phyloP scores from a whole-genome alignment of 768 basidiomycete genomes.

The Asterophora lycoperdoides region DNA sequence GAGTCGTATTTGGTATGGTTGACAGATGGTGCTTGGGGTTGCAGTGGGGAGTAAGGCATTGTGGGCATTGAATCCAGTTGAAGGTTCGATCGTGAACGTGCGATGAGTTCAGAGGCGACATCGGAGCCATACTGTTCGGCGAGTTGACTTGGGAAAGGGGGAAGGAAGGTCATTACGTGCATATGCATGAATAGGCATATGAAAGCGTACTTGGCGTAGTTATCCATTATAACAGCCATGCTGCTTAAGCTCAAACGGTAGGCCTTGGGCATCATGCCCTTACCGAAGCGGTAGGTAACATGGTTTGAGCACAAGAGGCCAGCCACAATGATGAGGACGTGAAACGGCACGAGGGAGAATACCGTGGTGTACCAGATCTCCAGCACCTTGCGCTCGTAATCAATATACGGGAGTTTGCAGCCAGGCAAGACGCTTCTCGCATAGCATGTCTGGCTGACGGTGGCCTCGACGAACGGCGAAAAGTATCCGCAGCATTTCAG shows the following conservation, averaged over 20 bases:
- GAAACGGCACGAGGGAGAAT: slow-evolving; percentile 66
- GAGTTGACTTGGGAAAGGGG: slow-evolving; percentile 48
- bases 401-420: slow-evolving; percentile 63
- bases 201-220: slow-evolving; percentile 63
- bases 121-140: slow-evolving; percentile 69
- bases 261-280: slow-evolving; percentile 84
- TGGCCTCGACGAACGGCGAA: slow-evolving; percentile 76
- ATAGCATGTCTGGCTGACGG: slow-evolving; percentile 70
- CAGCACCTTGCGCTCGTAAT: slow-evolving; percentile 53
- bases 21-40: slow-evolving; percentile 7
- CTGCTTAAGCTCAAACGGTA: slow-evolving; percentile 70
- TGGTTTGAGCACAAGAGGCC: slow-evolving; percentile 76
- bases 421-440: slow-evolving; percentile 66
- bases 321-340: slow-evolving; percentile 58
- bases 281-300: slow-evolving; percentile 82
- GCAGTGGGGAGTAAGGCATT: slow-evolving; percentile 20
- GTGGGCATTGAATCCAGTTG: slow-evolving; percentile 31
- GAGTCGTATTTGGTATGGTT: slow-evolving; percentile 20
- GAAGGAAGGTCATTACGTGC: slow-evolving; percentile 2
- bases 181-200: not conserved
- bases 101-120: slow-evolving; percentile 55
- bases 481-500: slow-evolving; percentile 80
- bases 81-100: slow-evolving; percentile 53
- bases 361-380: slow-evolving; percentile 60
- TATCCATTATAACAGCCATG: slow-evolving; percentile 83